Evolutionary conservation across 495 filamentous ascomycete genomes (phyloP).

Genomic region (Letharia columbiana): DNA sequence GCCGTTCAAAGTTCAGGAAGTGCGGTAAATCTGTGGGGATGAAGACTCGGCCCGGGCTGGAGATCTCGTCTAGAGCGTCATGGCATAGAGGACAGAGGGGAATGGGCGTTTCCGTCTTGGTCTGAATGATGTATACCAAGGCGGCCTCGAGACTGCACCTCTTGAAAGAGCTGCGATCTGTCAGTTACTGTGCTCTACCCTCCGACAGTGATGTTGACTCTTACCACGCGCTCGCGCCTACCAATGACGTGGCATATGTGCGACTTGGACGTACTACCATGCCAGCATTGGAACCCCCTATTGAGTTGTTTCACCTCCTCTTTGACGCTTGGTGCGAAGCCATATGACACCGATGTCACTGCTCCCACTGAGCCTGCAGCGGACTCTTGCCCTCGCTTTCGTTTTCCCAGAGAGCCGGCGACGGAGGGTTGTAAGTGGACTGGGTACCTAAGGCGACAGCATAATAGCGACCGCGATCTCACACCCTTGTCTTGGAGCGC

Average conservation of each 20-base stretch:
- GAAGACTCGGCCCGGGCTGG: conserved; percentile 9
- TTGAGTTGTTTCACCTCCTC: background rate
- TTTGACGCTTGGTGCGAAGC: background rate
- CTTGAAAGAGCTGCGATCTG: background rate
- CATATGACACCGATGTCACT: background rate
- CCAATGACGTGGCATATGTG: conserved; percentile 1
- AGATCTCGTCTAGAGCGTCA: conserved; percentile 1
- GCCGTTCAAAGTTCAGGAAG: conserved; percentile 20
- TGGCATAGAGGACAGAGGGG: background rate
- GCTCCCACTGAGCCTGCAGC: background rate
- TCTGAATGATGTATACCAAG: background rate
- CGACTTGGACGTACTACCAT: background rate
- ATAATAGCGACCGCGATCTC: background rate
- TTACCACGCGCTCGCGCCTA: background rate
- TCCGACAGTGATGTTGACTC: no score
- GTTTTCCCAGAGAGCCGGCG: background rate
- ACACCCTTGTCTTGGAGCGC: background rate
- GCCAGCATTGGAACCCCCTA: background rate
- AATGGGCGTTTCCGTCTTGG: background rate
- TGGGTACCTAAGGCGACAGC: background rate
- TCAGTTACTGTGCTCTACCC: background rate
- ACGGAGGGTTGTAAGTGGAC: background rate
- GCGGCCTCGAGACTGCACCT: background rate
- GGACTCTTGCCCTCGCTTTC: background rate
- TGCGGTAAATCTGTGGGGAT: conserved; percentile 11